These are phyloP conservation scores for Boletus smithii DNA, from an alignment of 1,284 basidiomycete species.

Conservation along the genomic window DNA sequence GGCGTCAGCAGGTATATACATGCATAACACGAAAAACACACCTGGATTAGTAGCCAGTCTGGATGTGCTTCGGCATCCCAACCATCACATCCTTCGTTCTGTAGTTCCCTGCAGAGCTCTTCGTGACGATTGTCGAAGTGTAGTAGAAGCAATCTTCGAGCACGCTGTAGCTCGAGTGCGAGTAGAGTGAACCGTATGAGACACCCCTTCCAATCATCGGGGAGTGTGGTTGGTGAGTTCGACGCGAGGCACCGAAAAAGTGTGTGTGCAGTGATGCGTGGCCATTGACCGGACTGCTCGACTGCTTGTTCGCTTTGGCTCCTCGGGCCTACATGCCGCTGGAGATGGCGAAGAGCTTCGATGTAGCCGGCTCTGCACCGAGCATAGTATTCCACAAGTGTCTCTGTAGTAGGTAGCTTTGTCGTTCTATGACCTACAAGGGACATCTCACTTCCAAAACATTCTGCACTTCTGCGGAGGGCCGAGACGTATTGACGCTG, in stretches of 20 bases:
- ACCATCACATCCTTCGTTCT: too few relatives aligned
- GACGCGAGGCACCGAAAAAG: conserved; percentile 29
- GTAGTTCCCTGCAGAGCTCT: too few relatives aligned
- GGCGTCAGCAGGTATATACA: not conserved
- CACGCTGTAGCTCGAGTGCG: too few relatives aligned
- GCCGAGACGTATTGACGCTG: too few relatives aligned
- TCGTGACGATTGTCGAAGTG: conserved; percentile 9
- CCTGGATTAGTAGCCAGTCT: too few relatives aligned
- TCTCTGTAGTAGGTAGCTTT: conserved; percentile 3
- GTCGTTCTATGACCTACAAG: too few relatives aligned
- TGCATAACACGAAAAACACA: too few relatives aligned
- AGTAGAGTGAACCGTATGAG: conserved; percentile 28
- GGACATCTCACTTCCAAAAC: conserved; percentile 2
- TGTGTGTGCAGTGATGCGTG: conserved; percentile 18
- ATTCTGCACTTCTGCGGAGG: not conserved
- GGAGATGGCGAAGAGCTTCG: too few relatives aligned
- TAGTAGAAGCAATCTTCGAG: conserved; percentile 18
- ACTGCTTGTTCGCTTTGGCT: too few relatives aligned
- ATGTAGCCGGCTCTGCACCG: not conserved
- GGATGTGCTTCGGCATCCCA: too few relatives aligned
- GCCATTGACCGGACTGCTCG: too few relatives aligned
- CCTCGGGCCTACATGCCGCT: too few relatives aligned
- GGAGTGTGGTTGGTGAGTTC: conserved; percentile 3
- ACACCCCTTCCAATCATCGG: conserved; percentile 26
- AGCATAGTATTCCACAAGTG: conserved; percentile 10